Evolutionary conservation across 345 rosid genomes (phyloP).

Genomic region (Bretschneidera sinensis): DNA sequence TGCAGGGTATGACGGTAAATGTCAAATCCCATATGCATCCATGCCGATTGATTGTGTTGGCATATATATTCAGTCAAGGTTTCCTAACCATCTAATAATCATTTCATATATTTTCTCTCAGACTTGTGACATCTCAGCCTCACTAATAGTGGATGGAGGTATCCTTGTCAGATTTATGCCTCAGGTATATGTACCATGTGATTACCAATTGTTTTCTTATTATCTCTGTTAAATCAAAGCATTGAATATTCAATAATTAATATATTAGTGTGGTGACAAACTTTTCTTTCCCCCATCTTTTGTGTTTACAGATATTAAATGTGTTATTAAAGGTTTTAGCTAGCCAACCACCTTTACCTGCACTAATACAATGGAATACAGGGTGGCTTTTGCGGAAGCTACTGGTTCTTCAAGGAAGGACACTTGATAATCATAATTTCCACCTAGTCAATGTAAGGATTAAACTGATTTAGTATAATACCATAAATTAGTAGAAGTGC

Average conservation of each 20-base stretch:
- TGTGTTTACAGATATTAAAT: conserved; percentile 35
- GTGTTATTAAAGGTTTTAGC: conserved; percentile 42
- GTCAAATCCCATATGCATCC: conserved; percentile 10
- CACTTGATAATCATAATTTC: conserved; percentile 29
- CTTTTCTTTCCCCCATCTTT: conserved; percentile 4
- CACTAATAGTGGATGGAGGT: not conserved
- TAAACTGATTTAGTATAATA: conserved; percentile 3
- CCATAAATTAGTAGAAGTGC: too few relatives aligned
- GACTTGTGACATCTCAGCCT: not conserved
- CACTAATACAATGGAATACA: conserved; percentile 32
- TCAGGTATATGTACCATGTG: not conserved
- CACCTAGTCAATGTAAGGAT: conserved; percentile 48
- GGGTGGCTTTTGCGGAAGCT: conserved; percentile 56
- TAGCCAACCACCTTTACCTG: conserved; percentile 30
- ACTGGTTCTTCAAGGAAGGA: conserved; percentile 28
- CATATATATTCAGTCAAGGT: not conserved
- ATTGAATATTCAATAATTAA: too few relatives aligned
- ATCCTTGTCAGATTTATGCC: conserved; percentile 25
- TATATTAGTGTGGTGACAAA: too few relatives aligned
- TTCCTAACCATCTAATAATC: not conserved
- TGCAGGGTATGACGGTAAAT: conserved; percentile 36
- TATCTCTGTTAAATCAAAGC: not conserved
- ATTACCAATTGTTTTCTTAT: too few relatives aligned
- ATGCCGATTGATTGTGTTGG: conserved; percentile 2
- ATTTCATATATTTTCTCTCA: not conserved